Base-by-base conservation (phyloP, 495 filamentous ascomycete genomes). In the Patellaria atrata region DNA sequence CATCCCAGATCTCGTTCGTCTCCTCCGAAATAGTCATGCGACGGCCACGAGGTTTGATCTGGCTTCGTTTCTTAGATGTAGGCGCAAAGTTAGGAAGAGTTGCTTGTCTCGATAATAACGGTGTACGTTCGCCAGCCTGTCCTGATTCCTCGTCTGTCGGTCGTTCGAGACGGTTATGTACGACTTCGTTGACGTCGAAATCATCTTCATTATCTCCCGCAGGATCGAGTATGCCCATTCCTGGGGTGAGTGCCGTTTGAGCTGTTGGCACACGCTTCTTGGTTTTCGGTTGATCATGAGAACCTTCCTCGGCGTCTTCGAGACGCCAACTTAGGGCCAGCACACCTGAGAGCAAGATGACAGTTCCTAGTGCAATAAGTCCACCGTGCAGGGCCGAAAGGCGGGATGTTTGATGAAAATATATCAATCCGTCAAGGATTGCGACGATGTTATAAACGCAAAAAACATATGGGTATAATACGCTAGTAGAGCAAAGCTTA, bases 391-490 rank as follows among this genome's bases (percentile, higher is more conserved):
- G 60, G 1, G 72, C 61, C 12, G 72, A 65, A 26, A 99, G 70
- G 34, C 82, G 70, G 21, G 79, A 75, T 19, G 77, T 77, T 58
- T 99, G 91, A 30, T 72, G 70, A 63, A 96, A 99, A 57, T 99
- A 99, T 34, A 99, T 89, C 34, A 99, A 64, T 12, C 89, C 89
- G 59, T 99, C 91, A 40, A 96, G 62, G 44, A 96, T 99, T 39
- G 89, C 91, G 43, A 94, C 87, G 46, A 99, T 94, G 65, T 99
- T 99, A 64, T 96, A 99, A 43, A 94, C 76, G 71, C 89, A 99
- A 60, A 99, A 99, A 22, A 94, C 84, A 48, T 96, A 79, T 4
- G 89, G 89, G 61, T 99, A 99, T 45, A 99, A 70, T 32, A 99
- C 74, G 58, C 83, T 93, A 12, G 89, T 96, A 33, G 84, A 94